A percentile compares a stretch with the other conserved stretches of the same genome.
Conservation (phyloP, 202 grass and related monocot genomes). For the Setaria viridis region DNA sequence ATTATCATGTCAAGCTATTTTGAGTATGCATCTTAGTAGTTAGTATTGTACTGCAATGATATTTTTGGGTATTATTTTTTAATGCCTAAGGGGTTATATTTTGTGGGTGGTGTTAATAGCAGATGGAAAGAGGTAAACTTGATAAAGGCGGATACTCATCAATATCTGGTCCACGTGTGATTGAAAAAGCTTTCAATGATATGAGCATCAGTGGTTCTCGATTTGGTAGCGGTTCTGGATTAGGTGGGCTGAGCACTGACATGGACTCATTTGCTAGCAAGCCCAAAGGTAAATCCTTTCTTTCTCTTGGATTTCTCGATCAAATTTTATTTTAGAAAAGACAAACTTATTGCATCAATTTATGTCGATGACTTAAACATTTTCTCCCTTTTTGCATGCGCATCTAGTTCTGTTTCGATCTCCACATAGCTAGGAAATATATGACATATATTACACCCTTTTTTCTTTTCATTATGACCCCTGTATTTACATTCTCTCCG, state of each 20-base stretch:
- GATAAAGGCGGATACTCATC: constrained; percentile 89
- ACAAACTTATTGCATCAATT: constrained; percentile 2
- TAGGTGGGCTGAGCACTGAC: constrained; percentile 55
- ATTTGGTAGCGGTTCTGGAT: constrained; percentile 46
- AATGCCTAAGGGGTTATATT: constrained; percentile 14
- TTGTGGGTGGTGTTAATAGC: constrained; percentile 37
- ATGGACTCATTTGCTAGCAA: constrained; percentile 70
- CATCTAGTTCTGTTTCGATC: neutral
- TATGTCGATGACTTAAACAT: neutral
- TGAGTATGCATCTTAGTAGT: constrained; percentile 23
- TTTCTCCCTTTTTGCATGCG: neutral
- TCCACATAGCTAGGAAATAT: too few species aligned
- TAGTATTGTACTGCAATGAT: neutral
- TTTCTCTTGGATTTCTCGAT: neutral
- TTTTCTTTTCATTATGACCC: too few species aligned
- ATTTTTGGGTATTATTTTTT: constrained; percentile 21
- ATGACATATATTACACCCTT: too few species aligned
- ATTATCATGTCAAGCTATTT: neutral
- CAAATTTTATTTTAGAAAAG: constrained; percentile 7
- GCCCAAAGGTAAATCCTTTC: constrained; percentile 58
- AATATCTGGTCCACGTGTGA: constrained; percentile 77
- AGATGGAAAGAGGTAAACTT: constrained; percentile 84
- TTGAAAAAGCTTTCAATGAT: constrained; percentile 72
- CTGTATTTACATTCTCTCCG: too few species aligned
- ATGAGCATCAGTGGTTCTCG: constrained; percentile 76